Conservation (phyloP, 78 protist genomes). For the Dictyostelium brefeldianum region DNA sequence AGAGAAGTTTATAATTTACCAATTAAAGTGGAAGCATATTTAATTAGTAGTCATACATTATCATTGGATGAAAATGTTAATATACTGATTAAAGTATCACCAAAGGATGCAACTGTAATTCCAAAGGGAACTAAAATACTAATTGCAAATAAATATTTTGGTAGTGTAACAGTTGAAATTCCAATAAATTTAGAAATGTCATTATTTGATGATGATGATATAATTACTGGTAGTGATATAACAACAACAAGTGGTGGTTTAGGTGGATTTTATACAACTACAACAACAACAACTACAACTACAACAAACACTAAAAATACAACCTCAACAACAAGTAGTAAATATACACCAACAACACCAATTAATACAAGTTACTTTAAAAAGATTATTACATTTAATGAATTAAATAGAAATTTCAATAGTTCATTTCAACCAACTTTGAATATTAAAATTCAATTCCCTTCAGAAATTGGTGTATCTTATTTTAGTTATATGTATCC, state of each 20-base stretch:
- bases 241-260: not conserved
- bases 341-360: not conserved
- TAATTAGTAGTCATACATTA: not conserved
- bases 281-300: not conserved
- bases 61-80: not conserved
- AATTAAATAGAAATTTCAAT: not conserved
- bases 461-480: not conserved
- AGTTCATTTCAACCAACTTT: constrained; percentile 5
- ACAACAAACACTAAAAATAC: not conserved
- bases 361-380: not conserved
- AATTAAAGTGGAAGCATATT: not conserved
- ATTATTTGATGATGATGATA: too few species aligned
- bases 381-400: not conserved
- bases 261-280: not conserved
- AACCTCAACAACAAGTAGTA: not conserved
- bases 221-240: too few species aligned
- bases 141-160: not conserved
- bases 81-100: not conserved
- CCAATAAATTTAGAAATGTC: not conserved
- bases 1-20: constrained; percentile 16
- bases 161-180: not conserved
- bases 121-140: not conserved
- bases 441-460: not conserved
- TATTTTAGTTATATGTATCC: constrained; percentile 1
- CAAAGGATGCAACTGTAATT: not conserved